Base-by-base conservation (phyloP, 108 stramenopile genomes). In the Nitzschia putrida region DNA sequence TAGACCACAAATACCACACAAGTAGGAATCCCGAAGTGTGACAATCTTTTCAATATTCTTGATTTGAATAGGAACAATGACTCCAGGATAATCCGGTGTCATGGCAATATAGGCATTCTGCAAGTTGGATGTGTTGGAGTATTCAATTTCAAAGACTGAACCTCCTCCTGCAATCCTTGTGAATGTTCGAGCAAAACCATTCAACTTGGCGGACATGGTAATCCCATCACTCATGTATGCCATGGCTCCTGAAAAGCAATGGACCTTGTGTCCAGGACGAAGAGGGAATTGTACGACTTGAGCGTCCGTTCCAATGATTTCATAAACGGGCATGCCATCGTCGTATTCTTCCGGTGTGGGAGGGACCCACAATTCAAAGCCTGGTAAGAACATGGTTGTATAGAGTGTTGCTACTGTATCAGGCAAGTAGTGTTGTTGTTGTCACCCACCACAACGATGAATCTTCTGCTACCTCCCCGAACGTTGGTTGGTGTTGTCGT, bases 181-280 rank as follows among this genome's bases (percentile, higher is more conserved):
- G 56, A 84, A 81, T 18, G 80, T 84, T 50, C 68, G 64, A 22
- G 52, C 57, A 39, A 80, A 53, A 39, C 79, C 79, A 38, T 53
- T 74, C 0, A 77, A 51, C 50, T 85, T 67, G 59, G 53, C 76
- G 16, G 57, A 61, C 68, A 80, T 71, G 45, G 73, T 68, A 52
- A 81, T 74, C 23, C 66, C 79, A 57, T 82, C 60, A 49, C 75
- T 76, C 81, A 82, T 82, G 72, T 85, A 85, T 13, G 76, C 78
- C 85, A 85, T 85, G 58, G 85, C 85, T 52, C 85, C 85, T 8
- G 81, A 68, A 55, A 80, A 80, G 47, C 79, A 80, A 56, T 64
- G 76, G 50, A 83, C 65, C 53, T 76, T 53, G 18, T 78, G 80
- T 24, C 74, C 68, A 14, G 77, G 56, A 41, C 78, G 74, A 3